phyloP scores from a whole-genome alignment of 495 filamentous ascomycete genomes.

The Lineolata rhizophorae region DNA sequence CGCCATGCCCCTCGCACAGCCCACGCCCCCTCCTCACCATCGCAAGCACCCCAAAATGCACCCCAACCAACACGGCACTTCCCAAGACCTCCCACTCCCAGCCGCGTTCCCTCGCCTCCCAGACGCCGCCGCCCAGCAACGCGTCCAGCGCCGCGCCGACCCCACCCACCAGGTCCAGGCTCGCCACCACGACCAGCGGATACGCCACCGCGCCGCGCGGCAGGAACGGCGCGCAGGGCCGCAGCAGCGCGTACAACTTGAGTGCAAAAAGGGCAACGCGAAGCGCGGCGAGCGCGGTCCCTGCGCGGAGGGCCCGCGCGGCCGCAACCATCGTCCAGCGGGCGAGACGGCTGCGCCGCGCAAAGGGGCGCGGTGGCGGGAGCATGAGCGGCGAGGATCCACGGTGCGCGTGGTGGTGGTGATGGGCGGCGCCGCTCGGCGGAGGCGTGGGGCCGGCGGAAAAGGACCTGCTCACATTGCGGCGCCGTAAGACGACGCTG shows the following conservation, averaged over 20 bases:
- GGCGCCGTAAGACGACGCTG: too few relatives aligned
- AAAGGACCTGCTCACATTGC: too few relatives aligned
- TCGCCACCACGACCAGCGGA: not conserved
- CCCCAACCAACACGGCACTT: too few relatives aligned
- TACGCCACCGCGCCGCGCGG: not conserved
- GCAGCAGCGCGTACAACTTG: constrained; percentile 15
- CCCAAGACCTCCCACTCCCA: too few relatives aligned
- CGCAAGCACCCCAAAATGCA: too few relatives aligned
- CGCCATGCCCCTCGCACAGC: too few relatives aligned
- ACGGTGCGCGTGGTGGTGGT: not conserved
- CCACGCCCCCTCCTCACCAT: too few relatives aligned
- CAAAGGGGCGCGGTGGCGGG: not conserved
- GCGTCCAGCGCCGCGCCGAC: too few relatives aligned
- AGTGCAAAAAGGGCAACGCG: constrained; percentile 13
- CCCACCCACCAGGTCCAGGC: constrained; percentile 1
- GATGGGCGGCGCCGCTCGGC: not conserved
- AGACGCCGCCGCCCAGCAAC: too few relatives aligned
- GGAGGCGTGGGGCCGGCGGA: too few relatives aligned
- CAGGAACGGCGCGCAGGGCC: constrained; percentile 3
- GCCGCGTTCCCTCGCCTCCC: too few relatives aligned
- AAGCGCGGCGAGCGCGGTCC: not conserved
- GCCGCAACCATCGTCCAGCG: not conserved
- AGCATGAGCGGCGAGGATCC: not conserved
- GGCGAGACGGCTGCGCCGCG: not conserved
- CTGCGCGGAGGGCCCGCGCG: not conserved